A percentile compares a stretch with the other conserved stretches of the same genome.
These are phyloP conservation scores for Corymbia calophylla DNA, from an alignment of 441 rosid species.

Conservation along the genomic window DNA sequence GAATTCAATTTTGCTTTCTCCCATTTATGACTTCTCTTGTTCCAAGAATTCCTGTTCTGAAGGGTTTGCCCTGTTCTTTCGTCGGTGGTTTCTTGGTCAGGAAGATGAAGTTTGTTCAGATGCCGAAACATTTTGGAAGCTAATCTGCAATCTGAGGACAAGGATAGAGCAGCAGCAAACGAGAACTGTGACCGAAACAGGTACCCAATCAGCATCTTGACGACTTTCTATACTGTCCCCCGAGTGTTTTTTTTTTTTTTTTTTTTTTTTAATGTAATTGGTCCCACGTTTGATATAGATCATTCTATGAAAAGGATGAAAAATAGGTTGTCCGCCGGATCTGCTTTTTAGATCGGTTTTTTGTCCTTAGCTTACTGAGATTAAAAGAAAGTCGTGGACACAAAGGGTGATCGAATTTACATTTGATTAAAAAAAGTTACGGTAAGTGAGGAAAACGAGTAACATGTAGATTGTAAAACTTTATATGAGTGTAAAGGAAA, in stretches of 20 bases:
- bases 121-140: neutral
- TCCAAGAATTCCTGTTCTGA: neutral
- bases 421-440: neutral
- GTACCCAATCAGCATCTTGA: neutral
- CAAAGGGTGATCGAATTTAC: neutral
- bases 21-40: neutral
- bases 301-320: neutral
- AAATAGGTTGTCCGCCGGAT: neutral
- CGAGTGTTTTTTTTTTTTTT: neutral
- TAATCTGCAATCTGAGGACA: neutral
- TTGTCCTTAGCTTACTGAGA: no score
- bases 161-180: neutral
- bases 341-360: neutral
- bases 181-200: neutral
- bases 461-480: neutral
- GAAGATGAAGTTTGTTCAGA: neutral
- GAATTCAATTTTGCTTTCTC: neutral
- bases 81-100: neutral
- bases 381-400: neutral
- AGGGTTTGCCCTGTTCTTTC: neutral
- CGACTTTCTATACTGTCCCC: neutral
- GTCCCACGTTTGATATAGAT: neutral
- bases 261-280: neutral
- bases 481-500: neutral
- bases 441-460: neutral